phyloP scores from a whole-genome alignment of 1,284 basidiomycete genomes.

The Fomitopsis palustris region DNA sequence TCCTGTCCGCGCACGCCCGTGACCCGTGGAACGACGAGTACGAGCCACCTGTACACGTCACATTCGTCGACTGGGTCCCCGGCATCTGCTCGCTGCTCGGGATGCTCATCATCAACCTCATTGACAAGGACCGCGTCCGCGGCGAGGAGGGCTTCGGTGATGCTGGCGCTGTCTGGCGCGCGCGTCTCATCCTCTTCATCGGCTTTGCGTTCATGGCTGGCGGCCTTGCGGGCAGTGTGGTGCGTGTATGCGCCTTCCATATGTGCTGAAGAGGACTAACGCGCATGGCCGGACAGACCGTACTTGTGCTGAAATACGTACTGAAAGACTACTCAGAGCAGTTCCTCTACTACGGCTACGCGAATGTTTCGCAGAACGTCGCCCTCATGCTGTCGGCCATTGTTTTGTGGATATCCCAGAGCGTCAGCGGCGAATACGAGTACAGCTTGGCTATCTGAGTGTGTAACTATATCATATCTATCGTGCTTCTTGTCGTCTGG shows the following conservation, averaged over 20 bases:
- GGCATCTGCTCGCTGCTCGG: conserved; percentile 93
- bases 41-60: conserved; percentile 81
- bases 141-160: conserved; percentile 81
- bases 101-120: conserved; percentile 90
- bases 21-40: conserved; percentile 65
- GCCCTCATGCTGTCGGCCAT: conserved; percentile 89
- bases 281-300: conserved; percentile 49
- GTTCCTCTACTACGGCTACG: conserved; percentile 91
- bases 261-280: background rate
- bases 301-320: conserved; percentile 92
- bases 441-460: conserved; percentile 73
- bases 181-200: conserved; percentile 87
- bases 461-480: background rate
- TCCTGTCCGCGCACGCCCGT: conserved; percentile 81
- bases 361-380: conserved; percentile 91
- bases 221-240: conserved; percentile 90
- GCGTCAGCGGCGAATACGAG: conserved; percentile 78
- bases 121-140: conserved; percentile 90
- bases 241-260: conserved; percentile 39
- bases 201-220: conserved; percentile 98
- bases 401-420: conserved; percentile 87
- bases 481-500: background rate
- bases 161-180: conserved; percentile 87
- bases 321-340: conserved; percentile 71
- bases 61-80: conserved; percentile 93